phyloP scores from a whole-genome alignment of 2,329 filamentous ascomycete species.

The Alternaria novae-zelandiae region DNA sequence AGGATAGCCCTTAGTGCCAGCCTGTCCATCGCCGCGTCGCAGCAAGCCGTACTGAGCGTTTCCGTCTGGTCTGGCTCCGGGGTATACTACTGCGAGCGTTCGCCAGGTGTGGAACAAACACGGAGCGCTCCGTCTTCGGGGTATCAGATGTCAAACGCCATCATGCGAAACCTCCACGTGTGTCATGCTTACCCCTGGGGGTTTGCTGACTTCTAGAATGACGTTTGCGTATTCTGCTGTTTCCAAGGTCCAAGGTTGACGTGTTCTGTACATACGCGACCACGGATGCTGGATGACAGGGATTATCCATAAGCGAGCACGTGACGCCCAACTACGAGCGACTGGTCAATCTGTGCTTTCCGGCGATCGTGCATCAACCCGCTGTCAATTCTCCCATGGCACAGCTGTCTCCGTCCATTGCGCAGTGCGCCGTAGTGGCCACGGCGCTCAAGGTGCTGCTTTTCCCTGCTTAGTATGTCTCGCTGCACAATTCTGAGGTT shows the following conservation, averaged over 20 bases:
- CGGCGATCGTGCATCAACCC: conserved; percentile 29
- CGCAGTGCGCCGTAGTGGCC: conserved; percentile 85
- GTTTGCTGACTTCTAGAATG: conserved; percentile 8
- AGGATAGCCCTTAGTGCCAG: conserved; percentile 18
- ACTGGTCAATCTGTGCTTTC: conserved; percentile 23
- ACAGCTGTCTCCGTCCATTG: conserved; percentile 83
- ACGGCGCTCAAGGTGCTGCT: conserved; percentile 89
- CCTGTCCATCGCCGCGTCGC: conserved; percentile 7
- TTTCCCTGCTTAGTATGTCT: conserved; percentile 88
- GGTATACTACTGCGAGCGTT: background rate
- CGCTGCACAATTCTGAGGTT: conserved; percentile 6
- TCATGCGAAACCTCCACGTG: conserved; percentile 8
- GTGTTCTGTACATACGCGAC: conserved; percentile 1
- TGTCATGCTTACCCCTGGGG: background rate
- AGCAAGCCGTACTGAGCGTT: background rate
- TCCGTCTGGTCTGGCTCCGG: conserved; percentile 11
- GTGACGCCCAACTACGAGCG: conserved; percentile 23
- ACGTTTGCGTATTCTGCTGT: conserved; percentile 14
- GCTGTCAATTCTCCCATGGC: conserved; percentile 63
- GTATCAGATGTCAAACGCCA: conserved; percentile 11
- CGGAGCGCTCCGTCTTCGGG: background rate
- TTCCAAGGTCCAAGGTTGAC: background rate
- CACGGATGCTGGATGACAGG: background rate
- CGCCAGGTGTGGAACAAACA: conserved; percentile 2
- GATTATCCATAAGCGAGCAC: conserved; percentile 15